These are phyloP conservation scores for Chlorella sp. DNA, from an alignment of 139 green algal species.

Conservation along the genomic window DNA sequence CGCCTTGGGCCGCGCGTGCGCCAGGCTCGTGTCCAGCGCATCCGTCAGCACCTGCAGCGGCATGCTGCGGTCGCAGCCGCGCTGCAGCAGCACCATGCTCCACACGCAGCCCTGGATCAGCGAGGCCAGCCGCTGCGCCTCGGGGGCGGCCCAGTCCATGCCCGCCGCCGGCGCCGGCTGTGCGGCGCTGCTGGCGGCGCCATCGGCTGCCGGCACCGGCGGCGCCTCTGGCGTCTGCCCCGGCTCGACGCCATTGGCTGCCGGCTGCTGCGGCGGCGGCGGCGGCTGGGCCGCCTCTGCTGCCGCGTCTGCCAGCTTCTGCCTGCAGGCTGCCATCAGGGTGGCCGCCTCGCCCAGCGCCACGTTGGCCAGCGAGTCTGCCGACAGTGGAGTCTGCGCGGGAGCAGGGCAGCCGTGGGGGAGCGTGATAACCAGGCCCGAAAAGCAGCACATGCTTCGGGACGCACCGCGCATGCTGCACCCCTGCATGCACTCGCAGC, in stretches of 20 bases:
- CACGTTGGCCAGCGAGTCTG: slow-evolving; percentile 8
- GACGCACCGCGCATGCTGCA: neutral
- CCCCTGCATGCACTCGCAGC: neutral
- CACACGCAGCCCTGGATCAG: slow-evolving; percentile 28
- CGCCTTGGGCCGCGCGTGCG: neutral
- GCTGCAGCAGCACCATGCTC: slow-evolving; percentile 35
- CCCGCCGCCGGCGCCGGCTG: neutral
- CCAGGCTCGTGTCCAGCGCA: slow-evolving; percentile 17
- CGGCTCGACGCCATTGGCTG: neutral
- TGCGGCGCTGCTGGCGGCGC: neutral
- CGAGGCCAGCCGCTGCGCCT: slow-evolving; percentile 7
- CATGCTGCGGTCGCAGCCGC: neutral
- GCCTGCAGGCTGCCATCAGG: slow-evolving; percentile 8
- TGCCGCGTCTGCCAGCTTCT: slow-evolving; percentile 9
- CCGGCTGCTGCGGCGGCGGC: neutral
- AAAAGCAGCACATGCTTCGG: neutral
- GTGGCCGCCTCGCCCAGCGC: neutral
- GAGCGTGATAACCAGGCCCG: neutral
- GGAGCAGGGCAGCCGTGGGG: neutral
- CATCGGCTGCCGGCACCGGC: neutral
- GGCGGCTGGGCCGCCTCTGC: neutral
- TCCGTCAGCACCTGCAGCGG: neutral
- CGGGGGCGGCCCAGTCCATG: neutral
- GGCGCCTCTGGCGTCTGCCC: neutral
- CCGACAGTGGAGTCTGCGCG: neutral